phyloP scores from a whole-genome alignment of 1,284 basidiomycete genomes.

The Cutaneotrichosporon sp. region DNA sequence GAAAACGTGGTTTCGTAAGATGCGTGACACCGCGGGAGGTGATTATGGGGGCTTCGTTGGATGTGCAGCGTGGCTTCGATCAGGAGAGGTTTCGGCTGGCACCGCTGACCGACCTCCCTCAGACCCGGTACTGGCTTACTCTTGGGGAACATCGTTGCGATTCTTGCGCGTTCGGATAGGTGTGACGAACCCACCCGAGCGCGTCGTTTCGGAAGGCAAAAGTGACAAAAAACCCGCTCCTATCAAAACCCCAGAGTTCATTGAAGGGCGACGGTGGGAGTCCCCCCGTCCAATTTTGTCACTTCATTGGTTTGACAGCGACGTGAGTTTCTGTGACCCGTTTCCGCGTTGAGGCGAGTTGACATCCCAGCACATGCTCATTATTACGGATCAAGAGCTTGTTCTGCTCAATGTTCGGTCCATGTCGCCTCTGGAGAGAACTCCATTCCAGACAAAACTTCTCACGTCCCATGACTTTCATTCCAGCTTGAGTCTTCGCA shows the following conservation, averaged over 20 bases:
- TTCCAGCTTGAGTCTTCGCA: slow-evolving; percentile 14
- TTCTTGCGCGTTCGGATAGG: slow-evolving; percentile 56
- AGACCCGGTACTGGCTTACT: slow-evolving; percentile 70
- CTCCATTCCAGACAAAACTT: slow-evolving; percentile 35
- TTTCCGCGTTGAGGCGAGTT: neutral
- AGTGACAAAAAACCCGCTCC: slow-evolving; percentile 9
- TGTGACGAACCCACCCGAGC: slow-evolving; percentile 26
- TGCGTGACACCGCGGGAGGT: slow-evolving; percentile 54
- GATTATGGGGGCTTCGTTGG: slow-evolving; percentile 54
- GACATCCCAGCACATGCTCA: slow-evolving; percentile 48
- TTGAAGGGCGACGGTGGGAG: slow-evolving; percentile 40
- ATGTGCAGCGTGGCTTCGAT: slow-evolving; percentile 70
- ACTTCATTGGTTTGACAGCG: slow-evolving; percentile 52
- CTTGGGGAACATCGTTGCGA: slow-evolving; percentile 67
- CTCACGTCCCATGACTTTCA: slow-evolving; percentile 40
- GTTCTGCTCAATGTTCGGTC: slow-evolving; percentile 64
- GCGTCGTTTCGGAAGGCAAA: neutral
- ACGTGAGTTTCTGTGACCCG: slow-evolving; percentile 32
- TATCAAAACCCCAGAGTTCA: slow-evolving; percentile 34
- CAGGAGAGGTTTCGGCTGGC: slow-evolving; percentile 18
- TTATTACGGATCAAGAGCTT: slow-evolving; percentile 57
- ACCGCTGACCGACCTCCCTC: slow-evolving; percentile 12
- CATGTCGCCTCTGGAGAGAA: slow-evolving; percentile 39
- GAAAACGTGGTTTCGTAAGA: slow-evolving; percentile 83
- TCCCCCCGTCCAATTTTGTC: slow-evolving; percentile 44